Conservation (phyloP, 441 rosid genomes). For the Capsella rubella region DNA sequence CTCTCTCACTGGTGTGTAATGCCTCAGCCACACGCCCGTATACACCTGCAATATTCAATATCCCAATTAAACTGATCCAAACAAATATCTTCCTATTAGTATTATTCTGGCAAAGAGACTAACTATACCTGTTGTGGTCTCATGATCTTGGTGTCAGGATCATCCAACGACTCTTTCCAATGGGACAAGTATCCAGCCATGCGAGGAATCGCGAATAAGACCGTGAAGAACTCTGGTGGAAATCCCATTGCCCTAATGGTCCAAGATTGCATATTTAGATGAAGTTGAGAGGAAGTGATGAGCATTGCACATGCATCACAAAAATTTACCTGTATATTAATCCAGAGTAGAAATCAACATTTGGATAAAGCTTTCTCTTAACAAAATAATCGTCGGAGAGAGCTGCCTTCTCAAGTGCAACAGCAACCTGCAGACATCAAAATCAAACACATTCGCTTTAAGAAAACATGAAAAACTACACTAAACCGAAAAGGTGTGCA, state of each 20-base stretch:
- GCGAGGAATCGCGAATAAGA: slow-evolving; percentile 91
- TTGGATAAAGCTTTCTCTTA: slow-evolving; percentile 92
- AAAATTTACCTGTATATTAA: slow-evolving; percentile 75
- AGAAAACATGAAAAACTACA: not conserved
- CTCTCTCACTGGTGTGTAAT: slow-evolving; percentile 71
- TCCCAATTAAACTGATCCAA: slow-evolving; percentile 4
- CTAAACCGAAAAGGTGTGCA: not conserved
- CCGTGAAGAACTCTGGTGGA: slow-evolving; percentile 96
- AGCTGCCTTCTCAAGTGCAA: slow-evolving; percentile 97
- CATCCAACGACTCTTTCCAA: slow-evolving; percentile 97
- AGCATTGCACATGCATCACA: not conserved
- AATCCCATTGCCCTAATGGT: slow-evolving; percentile 94
- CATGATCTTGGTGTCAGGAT: slow-evolving; percentile 98
- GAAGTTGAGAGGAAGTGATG: slow-evolving; percentile 21
- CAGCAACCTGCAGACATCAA: slow-evolving; percentile 70
- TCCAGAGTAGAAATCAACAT: slow-evolving; percentile 99
- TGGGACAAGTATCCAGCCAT: slow-evolving; percentile 99
- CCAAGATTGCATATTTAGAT: slow-evolving; percentile 18
- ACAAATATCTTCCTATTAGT: not conserved
- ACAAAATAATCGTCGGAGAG: slow-evolving; percentile 89
- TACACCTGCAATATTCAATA: slow-evolving; percentile 61
- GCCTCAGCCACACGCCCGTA: slow-evolving; percentile 89
- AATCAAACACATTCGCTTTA: not conserved
- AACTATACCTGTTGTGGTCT: slow-evolving; percentile 89
- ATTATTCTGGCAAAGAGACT: not conserved